Evolutionary conservation across 768 basidiomycete genomes (phyloP), one percentile per base, ranked within the genome.

Genomic region (Tricholomella constricta): DNA sequence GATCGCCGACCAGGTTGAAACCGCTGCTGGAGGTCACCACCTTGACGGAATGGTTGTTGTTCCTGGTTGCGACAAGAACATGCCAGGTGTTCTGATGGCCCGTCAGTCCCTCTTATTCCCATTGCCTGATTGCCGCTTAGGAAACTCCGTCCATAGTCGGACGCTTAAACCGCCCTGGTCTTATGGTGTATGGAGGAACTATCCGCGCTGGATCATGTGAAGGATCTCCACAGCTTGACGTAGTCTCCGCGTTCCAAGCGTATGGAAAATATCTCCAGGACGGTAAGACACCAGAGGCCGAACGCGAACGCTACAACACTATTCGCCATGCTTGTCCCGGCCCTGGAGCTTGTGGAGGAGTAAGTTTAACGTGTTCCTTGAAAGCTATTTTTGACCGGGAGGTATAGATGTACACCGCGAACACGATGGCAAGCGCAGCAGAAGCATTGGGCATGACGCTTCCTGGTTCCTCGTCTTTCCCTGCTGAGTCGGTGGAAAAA

Each of bases 71-170:
- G 96, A 99, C 78, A 99, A 99, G 76, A 99, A 99, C 74, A 98
- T 99, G 96, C 97, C 97, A n/a, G 97, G 97, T 56, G 95, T 97
- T 32, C 78, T 98, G 62, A 99, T 99, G 82, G 97, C 94, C 43
- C 83, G 91, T 93, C 63, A 73, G 90, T 62, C 31, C 29, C 41
- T 36, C 49, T 51, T 48, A 31, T 45, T 52, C 46, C 42, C 45
- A 44, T 47, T 45, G 45, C 54, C 35, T 57, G 53, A 57, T 62
- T 52, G 57, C 55, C 59, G 46, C 57, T 62, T 51, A 58, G 46
- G 43, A 48, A 56, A 57, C 60, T 58, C 52, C 47, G 42, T 47
- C 41, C 35, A 37, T 60, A 94, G 91, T 99, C 47, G 97, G 96
- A 45, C 83, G 97, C 36, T 76, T 99, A 54, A 98, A 99, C 75